Evolutionary conservation across 2,329 filamentous ascomycete species (phyloP).

Genomic region (Thermothelomyces thermophilus): DNA sequence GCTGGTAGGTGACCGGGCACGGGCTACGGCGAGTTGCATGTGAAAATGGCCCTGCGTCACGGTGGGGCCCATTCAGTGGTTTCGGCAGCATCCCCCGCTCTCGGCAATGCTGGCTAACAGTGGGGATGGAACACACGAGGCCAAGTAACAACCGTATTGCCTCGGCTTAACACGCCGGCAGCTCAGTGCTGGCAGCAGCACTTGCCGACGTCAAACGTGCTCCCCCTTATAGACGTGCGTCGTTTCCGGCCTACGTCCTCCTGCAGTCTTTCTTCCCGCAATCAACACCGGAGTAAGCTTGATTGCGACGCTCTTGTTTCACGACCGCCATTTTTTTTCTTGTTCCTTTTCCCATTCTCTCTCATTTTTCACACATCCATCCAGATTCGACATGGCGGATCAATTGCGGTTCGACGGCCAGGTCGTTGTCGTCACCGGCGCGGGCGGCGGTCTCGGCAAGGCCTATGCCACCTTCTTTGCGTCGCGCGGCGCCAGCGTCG

Average conservation of each 20-base stretch:
- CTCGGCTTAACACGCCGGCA: slow-evolving; percentile 25
- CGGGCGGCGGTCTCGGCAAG: slow-evolving; percentile 74
- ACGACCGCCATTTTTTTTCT: not conserved
- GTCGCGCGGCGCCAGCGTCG: slow-evolving; percentile 65
- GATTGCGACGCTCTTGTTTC: not conserved
- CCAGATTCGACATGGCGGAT: slow-evolving; percentile 43
- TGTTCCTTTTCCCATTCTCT: slow-evolving; percentile 1
- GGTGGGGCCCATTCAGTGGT: not conserved
- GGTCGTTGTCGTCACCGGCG: slow-evolving; percentile 82
- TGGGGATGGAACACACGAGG: slow-evolving; percentile 14
- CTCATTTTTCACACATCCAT: slow-evolving; percentile 27
- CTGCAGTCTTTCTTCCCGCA: slow-evolving; percentile 1
- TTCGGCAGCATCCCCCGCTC: slow-evolving; percentile 1
- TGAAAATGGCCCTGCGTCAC: slow-evolving; percentile 15
- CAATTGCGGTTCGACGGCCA: slow-evolving; percentile 79
- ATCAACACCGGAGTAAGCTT: not conserved
- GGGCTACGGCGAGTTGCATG: slow-evolving; percentile 18
- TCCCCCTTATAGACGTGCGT: slow-evolving; percentile 16
- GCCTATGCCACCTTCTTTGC: slow-evolving; percentile 86
- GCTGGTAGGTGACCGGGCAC: not conserved
- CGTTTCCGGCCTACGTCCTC: slow-evolving; percentile 8
- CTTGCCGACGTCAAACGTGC: slow-evolving; percentile 20
- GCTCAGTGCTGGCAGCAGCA: slow-evolving; percentile 12
- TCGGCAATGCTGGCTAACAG: slow-evolving; percentile 22
- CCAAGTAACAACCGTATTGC: slow-evolving; percentile 18